Base-by-base conservation (phyloP, 2,329 filamentous ascomycete genomes). In the Didymella segeticola region DNA sequence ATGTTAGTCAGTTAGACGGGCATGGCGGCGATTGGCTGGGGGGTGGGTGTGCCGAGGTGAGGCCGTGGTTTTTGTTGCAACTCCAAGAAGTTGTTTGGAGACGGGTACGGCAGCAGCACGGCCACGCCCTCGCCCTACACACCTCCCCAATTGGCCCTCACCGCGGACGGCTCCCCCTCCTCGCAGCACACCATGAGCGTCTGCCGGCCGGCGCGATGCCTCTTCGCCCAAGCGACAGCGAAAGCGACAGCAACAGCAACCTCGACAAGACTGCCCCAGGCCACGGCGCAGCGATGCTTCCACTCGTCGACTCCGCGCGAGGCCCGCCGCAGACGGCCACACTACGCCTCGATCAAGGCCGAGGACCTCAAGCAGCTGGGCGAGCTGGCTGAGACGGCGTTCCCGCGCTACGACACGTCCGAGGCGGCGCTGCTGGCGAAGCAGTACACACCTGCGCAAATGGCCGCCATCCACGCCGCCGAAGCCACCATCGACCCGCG, bases 361-460 rank as follows among this genome's bases (percentile, higher is more conserved):
- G 64, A 69, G 19, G 75, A 79, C 53, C 64, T 73, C 38, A 59
- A 70, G 43, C 64, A 71, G n/a, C 63, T 74, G 33, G 69, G 69
- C 43, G 53, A 70, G 53, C 63, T 63, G 1, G 72, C 72, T 27
- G 64, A 63, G 39, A 47, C 52, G 23, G 47, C 64, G 5, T 87
- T 86, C 67, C 82, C 86, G 58, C 79, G 83, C 12, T 95, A 92
- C 78, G 86, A 85, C 12, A 76, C 82, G 33, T 82, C 53, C 11
- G 72, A 74, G 53, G 62, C 62, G 4, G 45, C 48, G 12, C 66
- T 75, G 11, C 81, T 96, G 53, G 76, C 77, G 53, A 77, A 85
- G 68, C 84, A 83, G 64, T 98, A 96, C 80, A 90, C 91, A 0
- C 82, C 87, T 14, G 86, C 89, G 72, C 93, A 98, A 78, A 81